Conservation (phyloP, 345 rosid genomes). For the Aquilaria sinensis region DNA sequence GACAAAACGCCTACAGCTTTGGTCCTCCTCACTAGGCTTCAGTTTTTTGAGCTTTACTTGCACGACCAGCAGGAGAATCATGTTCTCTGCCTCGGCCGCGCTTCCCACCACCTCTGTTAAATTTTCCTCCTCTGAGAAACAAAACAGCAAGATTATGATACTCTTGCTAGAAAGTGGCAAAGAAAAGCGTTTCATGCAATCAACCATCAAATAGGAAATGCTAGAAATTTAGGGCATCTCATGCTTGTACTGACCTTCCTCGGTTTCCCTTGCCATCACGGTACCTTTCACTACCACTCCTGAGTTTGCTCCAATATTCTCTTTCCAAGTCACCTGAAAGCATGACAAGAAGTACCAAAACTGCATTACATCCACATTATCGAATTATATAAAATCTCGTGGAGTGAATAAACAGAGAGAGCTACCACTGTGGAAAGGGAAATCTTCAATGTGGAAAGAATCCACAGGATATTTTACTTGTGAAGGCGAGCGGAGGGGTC, state of each 20-base stretch:
- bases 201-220: neutral
- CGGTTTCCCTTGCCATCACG: constrained; percentile 44
- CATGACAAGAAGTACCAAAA: neutral
- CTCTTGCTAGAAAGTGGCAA: neutral
- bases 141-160: neutral
- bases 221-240: neutral
- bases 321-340: constrained; percentile 71
- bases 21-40: constrained; percentile 11
- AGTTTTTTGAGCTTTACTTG: constrained; percentile 58
- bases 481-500: neutral
- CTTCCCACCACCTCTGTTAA: constrained; percentile 68
- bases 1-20: too few species aligned
- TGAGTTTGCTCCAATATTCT: constrained; percentile 73
- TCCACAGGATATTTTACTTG: neutral
- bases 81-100: constrained; percentile 48
- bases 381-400: neutral
- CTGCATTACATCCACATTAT: neutral
- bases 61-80: constrained; percentile 41
- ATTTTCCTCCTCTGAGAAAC: constrained; percentile 64
- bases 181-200: neutral
- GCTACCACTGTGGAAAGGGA: neutral
- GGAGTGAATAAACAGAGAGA: neutral
- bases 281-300: constrained; percentile 33
- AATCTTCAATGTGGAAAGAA: too few species aligned
- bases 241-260: constrained; percentile 52